Conservation (phyloP, 768 basidiomycete species). For the Pulveroboletus ravenelii region DNA sequence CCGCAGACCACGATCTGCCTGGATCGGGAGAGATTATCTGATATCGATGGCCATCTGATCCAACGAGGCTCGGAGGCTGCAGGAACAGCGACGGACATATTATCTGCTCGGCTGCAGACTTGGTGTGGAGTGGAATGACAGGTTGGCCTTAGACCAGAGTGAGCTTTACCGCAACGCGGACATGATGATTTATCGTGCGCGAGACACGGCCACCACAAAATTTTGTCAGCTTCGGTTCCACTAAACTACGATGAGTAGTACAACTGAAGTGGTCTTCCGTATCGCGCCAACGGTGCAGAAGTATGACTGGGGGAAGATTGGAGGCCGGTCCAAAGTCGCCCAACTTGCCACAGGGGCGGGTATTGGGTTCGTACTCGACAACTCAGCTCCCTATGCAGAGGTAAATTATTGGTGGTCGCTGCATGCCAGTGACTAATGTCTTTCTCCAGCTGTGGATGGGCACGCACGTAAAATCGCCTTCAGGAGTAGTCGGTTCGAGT, state of each 20-base stretch:
- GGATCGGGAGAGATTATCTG: constrained; percentile 9
- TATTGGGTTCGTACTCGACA: constrained; percentile 63
- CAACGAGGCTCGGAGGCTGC: constrained; percentile 15
- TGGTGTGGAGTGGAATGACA: background rate
- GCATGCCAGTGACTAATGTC: constrained; percentile 1
- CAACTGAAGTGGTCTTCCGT: constrained; percentile 57
- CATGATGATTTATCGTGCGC: background rate
- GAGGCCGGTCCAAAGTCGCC: constrained; percentile 79
- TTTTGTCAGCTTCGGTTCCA: background rate
- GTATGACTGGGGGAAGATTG: constrained; percentile 95
- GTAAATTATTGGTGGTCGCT: constrained; percentile 40
- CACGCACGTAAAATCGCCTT: constrained; percentile 79
- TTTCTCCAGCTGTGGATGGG: constrained; percentile 92
- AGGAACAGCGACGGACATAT: too few species aligned
- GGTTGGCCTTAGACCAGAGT: background rate
- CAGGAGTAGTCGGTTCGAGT: constrained; percentile 45
- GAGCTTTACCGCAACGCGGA: too few species aligned
- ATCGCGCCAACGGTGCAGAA: constrained; percentile 79
- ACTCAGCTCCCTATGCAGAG: constrained; percentile 85
- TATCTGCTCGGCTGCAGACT: background rate
- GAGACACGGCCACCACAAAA: background rate
- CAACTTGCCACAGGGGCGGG: constrained; percentile 64
- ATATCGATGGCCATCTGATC: constrained; percentile 25
- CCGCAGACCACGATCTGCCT: background rate
- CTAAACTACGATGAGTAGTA: constrained; percentile 19